These are phyloP conservation scores for Themeda triandra DNA, from an alignment of 176 grass and related monocot genomes.

Conservation along the genomic window DNA sequence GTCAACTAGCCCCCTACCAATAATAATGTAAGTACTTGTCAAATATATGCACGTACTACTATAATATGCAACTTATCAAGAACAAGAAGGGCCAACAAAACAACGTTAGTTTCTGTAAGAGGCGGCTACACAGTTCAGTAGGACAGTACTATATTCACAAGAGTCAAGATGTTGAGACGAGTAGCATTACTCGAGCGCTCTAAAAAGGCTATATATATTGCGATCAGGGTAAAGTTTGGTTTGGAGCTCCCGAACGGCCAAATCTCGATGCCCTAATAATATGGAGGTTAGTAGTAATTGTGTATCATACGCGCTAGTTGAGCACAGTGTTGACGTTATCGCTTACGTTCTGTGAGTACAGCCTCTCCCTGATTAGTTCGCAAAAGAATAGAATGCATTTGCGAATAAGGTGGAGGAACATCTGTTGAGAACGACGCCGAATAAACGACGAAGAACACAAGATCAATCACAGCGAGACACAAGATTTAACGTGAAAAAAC, in stretches of 20 bases:
- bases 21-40: not conserved
- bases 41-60: not conserved
- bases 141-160: not conserved
- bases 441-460: no score
- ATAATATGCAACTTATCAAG: slow-evolving; percentile 5
- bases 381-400: not conserved
- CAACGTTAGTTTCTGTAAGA: not conserved
- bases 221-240: no score
- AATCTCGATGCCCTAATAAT: not conserved
- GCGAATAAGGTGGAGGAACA: no score
- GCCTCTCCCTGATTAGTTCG: not conserved
- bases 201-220: not conserved
- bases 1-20: slow-evolving; percentile 13
- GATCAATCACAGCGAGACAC: no score
- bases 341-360: not conserved
- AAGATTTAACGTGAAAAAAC: no score
- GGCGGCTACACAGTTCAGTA: not conserved
- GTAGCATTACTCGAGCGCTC: not conserved
- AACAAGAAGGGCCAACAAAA: slow-evolving; percentile 9
- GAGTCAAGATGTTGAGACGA: not conserved
- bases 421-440: no score
- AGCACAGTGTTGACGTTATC: not conserved
- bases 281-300: not conserved
- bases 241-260: no score
- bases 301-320: not conserved